These are phyloP conservation scores for Solanum megistacrolobum DNA, from an alignment of 257 asterid genomes.

Conservation along the genomic window DNA sequence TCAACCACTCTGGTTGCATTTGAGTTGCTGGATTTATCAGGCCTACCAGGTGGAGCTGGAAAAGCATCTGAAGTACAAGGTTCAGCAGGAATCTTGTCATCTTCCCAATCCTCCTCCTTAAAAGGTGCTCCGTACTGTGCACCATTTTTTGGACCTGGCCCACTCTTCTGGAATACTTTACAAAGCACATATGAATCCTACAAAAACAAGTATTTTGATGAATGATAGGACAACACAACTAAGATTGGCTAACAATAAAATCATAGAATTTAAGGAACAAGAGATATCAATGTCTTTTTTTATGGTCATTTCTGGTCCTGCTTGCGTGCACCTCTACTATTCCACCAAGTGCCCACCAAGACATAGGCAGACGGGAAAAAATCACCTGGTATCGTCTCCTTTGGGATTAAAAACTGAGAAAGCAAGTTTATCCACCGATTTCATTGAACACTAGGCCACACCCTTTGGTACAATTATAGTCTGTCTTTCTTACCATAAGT, in stretches of 20 bases:
- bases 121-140: slow-evolving; percentile 95
- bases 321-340: not conserved
- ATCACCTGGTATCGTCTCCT: not conserved
- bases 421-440: not conserved
- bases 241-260: not conserved
- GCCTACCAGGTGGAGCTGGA: not conserved
- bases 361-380: not conserved
- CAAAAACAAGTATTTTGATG: not conserved
- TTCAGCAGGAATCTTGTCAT: slow-evolving; percentile 20
- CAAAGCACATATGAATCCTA: slow-evolving; percentile 73
- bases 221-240: not conserved
- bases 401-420: not conserved
- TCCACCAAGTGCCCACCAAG: not conserved
- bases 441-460: not conserved
- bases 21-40: slow-evolving; percentile 13
- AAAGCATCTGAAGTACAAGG: slow-evolving; percentile 13
- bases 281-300: not conserved
- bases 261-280: not conserved
- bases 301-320: not conserved
- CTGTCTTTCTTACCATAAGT: not conserved
- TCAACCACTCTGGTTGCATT: not conserved
- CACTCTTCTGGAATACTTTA: slow-evolving; percentile 71
- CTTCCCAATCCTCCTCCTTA: slow-evolving; percentile 74
- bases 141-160: slow-evolving; percentile 78
- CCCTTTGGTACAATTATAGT: not conserved